A percentile compares a stretch with the other conserved stretches of the same genome.
phyloP scores from a whole-genome alignment of 2,329 filamentous ascomycete genomes.

The Dactylellina sp. region DNA sequence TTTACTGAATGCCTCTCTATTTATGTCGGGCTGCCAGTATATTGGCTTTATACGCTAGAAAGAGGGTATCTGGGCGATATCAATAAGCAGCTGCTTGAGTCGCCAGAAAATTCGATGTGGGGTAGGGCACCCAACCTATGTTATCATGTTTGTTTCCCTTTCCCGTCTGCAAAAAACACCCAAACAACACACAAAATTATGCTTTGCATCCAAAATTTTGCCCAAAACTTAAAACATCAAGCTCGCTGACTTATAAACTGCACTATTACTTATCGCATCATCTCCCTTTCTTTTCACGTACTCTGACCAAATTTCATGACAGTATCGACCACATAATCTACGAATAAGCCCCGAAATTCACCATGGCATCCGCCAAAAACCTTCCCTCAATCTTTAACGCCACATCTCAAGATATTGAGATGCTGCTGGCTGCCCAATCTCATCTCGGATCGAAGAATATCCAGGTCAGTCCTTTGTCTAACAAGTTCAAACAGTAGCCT shows the following conservation, averaged over 20 bases:
- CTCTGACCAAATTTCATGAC: constrained; percentile 1
- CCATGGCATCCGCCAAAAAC: constrained; percentile 74
- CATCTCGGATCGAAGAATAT: constrained; percentile 99
- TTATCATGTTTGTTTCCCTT: background rate
- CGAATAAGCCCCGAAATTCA: background rate
- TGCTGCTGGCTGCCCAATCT: constrained; percentile 95
- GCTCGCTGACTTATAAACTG: background rate
- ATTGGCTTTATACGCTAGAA: too few species aligned
- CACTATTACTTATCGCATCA: background rate
- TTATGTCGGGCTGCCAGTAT: too few species aligned
- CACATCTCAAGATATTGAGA: constrained; percentile 98
- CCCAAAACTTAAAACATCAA: constrained; percentile 26
- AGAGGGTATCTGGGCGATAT: background rate
- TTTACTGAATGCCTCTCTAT: too few species aligned
- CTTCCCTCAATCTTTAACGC: constrained; percentile 96
- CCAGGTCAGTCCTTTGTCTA: constrained; percentile 68
- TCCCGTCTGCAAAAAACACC: constrained; percentile 35
- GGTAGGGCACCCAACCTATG: constrained; percentile 53
- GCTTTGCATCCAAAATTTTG: constrained; percentile 38
- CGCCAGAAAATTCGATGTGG: background rate
- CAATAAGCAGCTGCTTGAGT: background rate
- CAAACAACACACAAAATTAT: constrained; percentile 54
- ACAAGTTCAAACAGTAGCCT: background rate
- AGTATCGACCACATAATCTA: constrained; percentile 3
- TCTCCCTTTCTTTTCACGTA: background rate